Base-by-base conservation (phyloP, 2,329 filamentous ascomycete genomes). In the Monosporascus sp. region DNA sequence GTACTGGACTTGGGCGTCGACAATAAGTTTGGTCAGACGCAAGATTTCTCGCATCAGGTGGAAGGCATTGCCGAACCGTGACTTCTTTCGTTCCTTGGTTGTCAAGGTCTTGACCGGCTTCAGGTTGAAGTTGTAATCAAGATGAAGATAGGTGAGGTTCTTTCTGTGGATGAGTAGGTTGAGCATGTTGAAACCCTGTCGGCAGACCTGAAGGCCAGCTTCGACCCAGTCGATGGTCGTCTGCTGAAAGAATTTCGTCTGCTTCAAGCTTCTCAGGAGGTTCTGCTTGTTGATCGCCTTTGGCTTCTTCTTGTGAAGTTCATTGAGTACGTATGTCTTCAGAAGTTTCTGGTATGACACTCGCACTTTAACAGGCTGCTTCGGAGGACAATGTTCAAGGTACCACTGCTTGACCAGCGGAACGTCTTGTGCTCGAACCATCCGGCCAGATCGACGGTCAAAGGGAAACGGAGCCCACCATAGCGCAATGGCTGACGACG, bases 391-490 rank as follows among this genome's bases (percentile, higher is more conserved):
- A 68, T 99, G 95, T 72, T 99, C 93, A 6, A 99, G 80, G 67
- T 99, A 99, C 89, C 91, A 97, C 70, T 97, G 94, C 74, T 99
- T 99, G 50, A 99, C 89, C 8, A 99, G 76, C 4, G 95, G 91
- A 20, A 99, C 94, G 70, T 99, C 95, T 71, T 99, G 92, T 14
- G 94, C 94, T 51, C 95, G 85, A 55, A 97, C 92, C 92, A 97
- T 99, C 60, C 86, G 88, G 37, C 94, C 94, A 40, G 94, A 97
- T 53, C 94, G 84, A 65, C 91, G 86, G 71, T 99, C 87, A 69
- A 99, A 99, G 0, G 95, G 94, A 68, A 89, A 96, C 24, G 94
- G 95, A 27, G 94, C 93, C 95, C 95, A 99, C 93, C 94, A 99
- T 22, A 99, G 76, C 49, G 91, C 85, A 59, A 99, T 96, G 2